These are phyloP conservation scores for Cryphonectria parasitica DNA, from an alignment of 2,329 filamentous ascomycete species.

Conservation along the genomic window DNA sequence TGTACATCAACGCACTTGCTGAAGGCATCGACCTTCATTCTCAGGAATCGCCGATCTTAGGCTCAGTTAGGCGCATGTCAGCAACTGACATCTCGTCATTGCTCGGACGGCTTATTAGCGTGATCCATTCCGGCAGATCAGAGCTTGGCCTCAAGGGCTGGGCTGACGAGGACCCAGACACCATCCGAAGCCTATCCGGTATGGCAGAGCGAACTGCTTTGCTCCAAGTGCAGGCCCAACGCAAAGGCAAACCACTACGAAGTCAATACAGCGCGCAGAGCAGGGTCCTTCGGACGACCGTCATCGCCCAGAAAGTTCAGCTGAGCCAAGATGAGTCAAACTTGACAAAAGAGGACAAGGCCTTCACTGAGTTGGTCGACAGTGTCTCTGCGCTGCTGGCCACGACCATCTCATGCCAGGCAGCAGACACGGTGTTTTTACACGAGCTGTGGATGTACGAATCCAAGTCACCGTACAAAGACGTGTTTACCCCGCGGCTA, in stretches of 20 bases:
- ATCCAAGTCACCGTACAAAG: conserved; percentile 67
- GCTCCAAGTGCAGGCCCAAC: conserved; percentile 50
- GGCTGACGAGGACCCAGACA: conserved; percentile 34
- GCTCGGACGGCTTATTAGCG: conserved; percentile 46
- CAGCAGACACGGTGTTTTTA: conserved; percentile 56
- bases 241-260: conserved; percentile 58
- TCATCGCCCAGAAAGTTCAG: conserved; percentile 81
- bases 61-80: conserved; percentile 63
- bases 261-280: conserved; percentile 76
- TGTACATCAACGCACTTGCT: conserved; percentile 66
- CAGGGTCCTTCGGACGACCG: conserved; percentile 73
- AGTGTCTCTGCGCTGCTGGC: conserved; percentile 55
- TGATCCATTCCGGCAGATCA: conserved; percentile 42
- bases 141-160: conserved; percentile 44
- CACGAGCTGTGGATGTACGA: conserved; percentile 80
- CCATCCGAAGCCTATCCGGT: conserved; percentile 31
- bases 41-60: conserved; percentile 57
- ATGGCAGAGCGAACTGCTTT: conserved; percentile 51
- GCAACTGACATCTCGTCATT: conserved; percentile 52
- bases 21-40: conserved; percentile 56
- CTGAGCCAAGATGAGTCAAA: conserved; percentile 74
- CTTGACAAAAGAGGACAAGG: conserved; percentile 71
- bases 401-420: conserved; percentile 40
- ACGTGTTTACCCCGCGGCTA: conserved; percentile 77
- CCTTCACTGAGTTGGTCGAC: conserved; percentile 70